Percentiles rank a stretch among this genome's conserved stretches.
Evolutionary conservation across 805 yeast species (phyloP).

Genomic region (Hanseniaspora hatyaiensis): DNA sequence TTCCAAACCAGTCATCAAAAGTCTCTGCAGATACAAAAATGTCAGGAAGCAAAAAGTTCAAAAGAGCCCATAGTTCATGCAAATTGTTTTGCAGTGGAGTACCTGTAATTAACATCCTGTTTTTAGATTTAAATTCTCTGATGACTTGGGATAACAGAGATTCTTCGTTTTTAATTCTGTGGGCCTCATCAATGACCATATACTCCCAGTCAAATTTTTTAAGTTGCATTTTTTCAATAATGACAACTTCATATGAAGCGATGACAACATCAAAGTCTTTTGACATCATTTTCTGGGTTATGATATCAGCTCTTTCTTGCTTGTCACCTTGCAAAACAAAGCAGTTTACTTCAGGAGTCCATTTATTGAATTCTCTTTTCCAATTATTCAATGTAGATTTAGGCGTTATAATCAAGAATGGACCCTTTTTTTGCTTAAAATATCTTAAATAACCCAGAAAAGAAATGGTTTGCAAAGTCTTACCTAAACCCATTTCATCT

Average conservation of each 20-base stretch:
- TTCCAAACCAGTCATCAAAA: conserved; percentile 62
- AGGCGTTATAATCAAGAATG: conserved; percentile 66
- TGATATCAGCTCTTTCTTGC: conserved; percentile 47
- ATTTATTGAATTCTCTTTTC: conserved; percentile 61
- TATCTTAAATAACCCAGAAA: conserved; percentile 62
- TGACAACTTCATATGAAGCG: conserved; percentile 66
- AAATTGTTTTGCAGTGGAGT: conserved; percentile 72
- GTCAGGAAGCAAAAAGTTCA: conserved; percentile 67
- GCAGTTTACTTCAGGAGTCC: conserved; percentile 72
- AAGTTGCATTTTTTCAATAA: conserved; percentile 57
- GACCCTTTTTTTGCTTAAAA: conserved; percentile 49
- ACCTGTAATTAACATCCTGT: conserved; percentile 65
- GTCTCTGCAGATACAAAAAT: conserved; percentile 61
- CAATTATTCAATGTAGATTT: conserved; percentile 73
- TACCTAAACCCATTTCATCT: conserved; percentile 80
- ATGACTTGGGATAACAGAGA: conserved; percentile 61
- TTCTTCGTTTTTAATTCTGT: conserved; percentile 69
- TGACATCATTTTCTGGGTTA: conserved; percentile 38
- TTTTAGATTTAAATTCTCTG: conserved; percentile 57
- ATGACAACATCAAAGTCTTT: conserved; percentile 64
- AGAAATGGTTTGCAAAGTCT: conserved; percentile 69
- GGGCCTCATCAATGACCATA: conserved; percentile 69
- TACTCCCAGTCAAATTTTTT: conserved; percentile 65
- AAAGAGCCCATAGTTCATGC: conserved; percentile 70
- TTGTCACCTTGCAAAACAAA: conserved; percentile 66